These are phyloP conservation scores for Aspergillus funiculosus DNA, from an alignment of 495 filamentous ascomycete genomes.

Conservation along the genomic window DNA sequence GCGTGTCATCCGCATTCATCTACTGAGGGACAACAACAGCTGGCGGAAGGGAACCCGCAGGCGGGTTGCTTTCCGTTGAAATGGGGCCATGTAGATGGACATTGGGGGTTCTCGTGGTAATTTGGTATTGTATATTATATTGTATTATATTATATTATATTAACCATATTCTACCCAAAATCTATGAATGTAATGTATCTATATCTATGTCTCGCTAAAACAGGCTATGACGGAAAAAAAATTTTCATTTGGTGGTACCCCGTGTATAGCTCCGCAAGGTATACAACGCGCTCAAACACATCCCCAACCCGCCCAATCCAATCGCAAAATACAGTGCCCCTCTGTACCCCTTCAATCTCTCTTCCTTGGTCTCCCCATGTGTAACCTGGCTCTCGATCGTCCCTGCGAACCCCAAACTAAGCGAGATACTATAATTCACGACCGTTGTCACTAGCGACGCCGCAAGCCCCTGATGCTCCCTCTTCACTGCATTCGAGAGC, in stretches of 20 bases:
- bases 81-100: neutral
- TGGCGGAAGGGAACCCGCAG: neutral
- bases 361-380: constrained; percentile 28
- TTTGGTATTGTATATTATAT: neutral
- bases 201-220: neutral
- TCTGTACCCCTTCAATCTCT: constrained; percentile 34
- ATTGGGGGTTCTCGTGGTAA: constrained; percentile 1
- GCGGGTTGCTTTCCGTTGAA: neutral
- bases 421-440: constrained; percentile 60
- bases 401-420: constrained; percentile 62
- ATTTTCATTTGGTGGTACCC: too few species aligned
- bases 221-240: neutral
- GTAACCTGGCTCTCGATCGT: constrained; percentile 46
- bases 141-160: too few species aligned
- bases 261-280: constrained; percentile 7
- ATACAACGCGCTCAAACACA: constrained; percentile 13
- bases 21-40: too few species aligned
- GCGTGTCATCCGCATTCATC: constrained; percentile 45
- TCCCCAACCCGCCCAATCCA: constrained; percentile 30
- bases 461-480: constrained; percentile 43
- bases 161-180: neutral
- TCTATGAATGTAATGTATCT: neutral
- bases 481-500: constrained; percentile 29
- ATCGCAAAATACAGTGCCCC: constrained; percentile 35
- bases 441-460: constrained; percentile 59